These are phyloP conservation scores for Ulmus americana DNA, from an alignment of 331 rosid species.

Conservation along the genomic window DNA sequence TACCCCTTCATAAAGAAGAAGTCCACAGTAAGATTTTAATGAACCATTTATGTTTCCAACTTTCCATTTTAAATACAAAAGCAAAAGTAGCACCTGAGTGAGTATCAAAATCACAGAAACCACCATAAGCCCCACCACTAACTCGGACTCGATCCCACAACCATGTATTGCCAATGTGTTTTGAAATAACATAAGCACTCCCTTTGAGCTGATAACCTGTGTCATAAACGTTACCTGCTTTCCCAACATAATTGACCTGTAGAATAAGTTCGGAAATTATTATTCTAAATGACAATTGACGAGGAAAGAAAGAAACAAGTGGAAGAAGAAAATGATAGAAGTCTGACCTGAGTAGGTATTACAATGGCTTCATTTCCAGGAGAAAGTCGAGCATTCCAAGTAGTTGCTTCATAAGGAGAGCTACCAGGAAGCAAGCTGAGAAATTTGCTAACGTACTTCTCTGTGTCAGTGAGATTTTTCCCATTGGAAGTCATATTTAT, in stretches of 20 bases:
- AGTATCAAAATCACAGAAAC: slow-evolving; percentile 86
- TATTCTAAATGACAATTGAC: background rate
- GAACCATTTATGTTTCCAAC: slow-evolving; percentile 8
- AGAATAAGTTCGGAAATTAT: slow-evolving; percentile 25
- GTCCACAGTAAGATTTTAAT: slow-evolving; percentile 25
- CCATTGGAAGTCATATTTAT: slow-evolving; percentile 76
- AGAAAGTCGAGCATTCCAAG: slow-evolving; percentile 59
- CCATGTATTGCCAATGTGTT: slow-evolving; percentile 85
- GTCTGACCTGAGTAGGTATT: slow-evolving; percentile 80
- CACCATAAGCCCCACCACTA: slow-evolving; percentile 97
- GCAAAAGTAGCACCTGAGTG: slow-evolving; percentile 57
- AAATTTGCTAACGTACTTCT: slow-evolving; percentile 59
- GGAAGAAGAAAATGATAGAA: slow-evolving; percentile 13
- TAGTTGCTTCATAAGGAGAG: slow-evolving; percentile 40
- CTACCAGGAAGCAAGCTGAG: slow-evolving; percentile 63
- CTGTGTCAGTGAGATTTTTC: slow-evolving; percentile 47
- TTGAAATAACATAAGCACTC: slow-evolving; percentile 87
- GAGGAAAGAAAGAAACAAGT: slow-evolving; percentile 10
- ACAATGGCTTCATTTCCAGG: slow-evolving; percentile 76
- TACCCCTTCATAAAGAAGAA: slow-evolving; percentile 46
- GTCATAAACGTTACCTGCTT: slow-evolving; percentile 76
- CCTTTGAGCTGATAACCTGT: slow-evolving; percentile 74
- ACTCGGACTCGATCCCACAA: slow-evolving; percentile 97
- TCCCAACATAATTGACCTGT: slow-evolving; percentile 95
- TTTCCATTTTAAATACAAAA: background rate